Conservation (phyloP, 2,329 filamentous ascomycete species). For the Monosporascus ibericus region DNA sequence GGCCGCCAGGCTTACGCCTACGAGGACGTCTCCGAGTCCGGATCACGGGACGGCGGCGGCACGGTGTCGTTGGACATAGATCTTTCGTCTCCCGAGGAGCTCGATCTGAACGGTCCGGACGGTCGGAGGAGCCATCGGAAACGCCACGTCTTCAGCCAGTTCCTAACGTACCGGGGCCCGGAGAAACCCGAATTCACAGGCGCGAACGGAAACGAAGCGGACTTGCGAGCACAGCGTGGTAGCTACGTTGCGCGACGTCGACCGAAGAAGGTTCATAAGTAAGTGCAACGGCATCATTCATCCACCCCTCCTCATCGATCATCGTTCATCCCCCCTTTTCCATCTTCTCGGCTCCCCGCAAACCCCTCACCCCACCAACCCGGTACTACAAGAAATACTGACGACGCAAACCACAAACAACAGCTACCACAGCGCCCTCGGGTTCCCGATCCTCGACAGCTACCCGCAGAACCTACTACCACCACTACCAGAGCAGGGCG, state of each 20-base stretch:
- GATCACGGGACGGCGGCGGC: slow-evolving; percentile 23
- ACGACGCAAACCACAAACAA: background rate
- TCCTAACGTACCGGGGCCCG: slow-evolving; percentile 27
- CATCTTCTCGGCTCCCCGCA: too few relatives aligned
- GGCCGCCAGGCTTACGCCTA: slow-evolving; percentile 28
- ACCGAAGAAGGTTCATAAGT: slow-evolving; percentile 24
- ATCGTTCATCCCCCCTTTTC: too few relatives aligned
- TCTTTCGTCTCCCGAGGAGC: slow-evolving; percentile 33
- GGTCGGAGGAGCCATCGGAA: slow-evolving; percentile 18
- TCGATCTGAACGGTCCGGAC: slow-evolving; percentile 14
- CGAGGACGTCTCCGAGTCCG: slow-evolving; percentile 17
- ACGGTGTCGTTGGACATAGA: slow-evolving; percentile 31
- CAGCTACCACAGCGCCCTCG: slow-evolving; percentile 48
- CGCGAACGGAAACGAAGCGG: slow-evolving; percentile 19
- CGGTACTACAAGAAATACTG: too few relatives aligned
- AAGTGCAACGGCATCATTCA: slow-evolving; percentile 6
- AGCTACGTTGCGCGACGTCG: slow-evolving; percentile 13
- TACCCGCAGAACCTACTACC: slow-evolving; percentile 66
- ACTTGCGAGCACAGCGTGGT: slow-evolving; percentile 7
- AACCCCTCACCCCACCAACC: too few relatives aligned
- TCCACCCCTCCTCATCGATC: background rate
- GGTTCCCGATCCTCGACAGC: slow-evolving; percentile 75
- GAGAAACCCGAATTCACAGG: slow-evolving; percentile 17
- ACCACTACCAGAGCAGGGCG: too few relatives aligned
- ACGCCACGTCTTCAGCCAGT: slow-evolving; percentile 37